Base-by-base conservation (phyloP, 2,329 filamentous ascomycete species). In the Aspergillus fischeri region DNA sequence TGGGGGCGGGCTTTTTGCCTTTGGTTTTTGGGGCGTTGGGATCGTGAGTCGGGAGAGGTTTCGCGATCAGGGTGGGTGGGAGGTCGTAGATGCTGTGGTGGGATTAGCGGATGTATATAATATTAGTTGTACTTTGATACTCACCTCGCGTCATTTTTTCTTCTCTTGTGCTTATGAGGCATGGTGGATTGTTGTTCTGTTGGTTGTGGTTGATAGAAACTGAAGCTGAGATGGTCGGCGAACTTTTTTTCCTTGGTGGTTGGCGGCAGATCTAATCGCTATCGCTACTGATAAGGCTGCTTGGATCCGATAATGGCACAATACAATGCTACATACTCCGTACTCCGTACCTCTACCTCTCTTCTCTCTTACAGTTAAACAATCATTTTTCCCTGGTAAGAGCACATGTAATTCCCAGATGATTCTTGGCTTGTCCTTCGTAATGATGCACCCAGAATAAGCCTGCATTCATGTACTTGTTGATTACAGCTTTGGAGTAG, bases 91-190 rank as follows among this genome's bases (percentile, higher is more conserved):
- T 77, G 61, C 62, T 69, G 49, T 51, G 27, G 73, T 77, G 47
- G 44, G 44, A 42, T 49, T 47, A 21, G 24, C 24, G 7, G 24
- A n/a, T 11, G 21, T 32, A 38, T 51, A n/a, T 17, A 35, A 48
- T 45, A 44, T 57, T 56, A 57, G 52, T 49, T 27, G 57, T 14
- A 14, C 2, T 17, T 38, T 11, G n/a, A 14, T 7, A 47, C n/a
- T 21, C 58, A 53, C 58, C 35, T 48, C 7, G 49, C 53, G 48
- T 77, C 72, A 41, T 84, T 83, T 63, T 74, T 69, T 38, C 75
- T 73, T 61, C 89, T 83, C 61, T 88, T 93, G 73, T 95, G 91
- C 77, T 95, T 95, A 78, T 93, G 90, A 73, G 91, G 91, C 91
- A 95, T 95, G 29, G 54, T 65, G 54, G 53, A 49, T 52, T 52